A percentile compares a stretch with the other conserved stretches of the same genome.
Conservation (phyloP, 1,284 basidiomycete species). For the Coniophora puteana region DNA sequence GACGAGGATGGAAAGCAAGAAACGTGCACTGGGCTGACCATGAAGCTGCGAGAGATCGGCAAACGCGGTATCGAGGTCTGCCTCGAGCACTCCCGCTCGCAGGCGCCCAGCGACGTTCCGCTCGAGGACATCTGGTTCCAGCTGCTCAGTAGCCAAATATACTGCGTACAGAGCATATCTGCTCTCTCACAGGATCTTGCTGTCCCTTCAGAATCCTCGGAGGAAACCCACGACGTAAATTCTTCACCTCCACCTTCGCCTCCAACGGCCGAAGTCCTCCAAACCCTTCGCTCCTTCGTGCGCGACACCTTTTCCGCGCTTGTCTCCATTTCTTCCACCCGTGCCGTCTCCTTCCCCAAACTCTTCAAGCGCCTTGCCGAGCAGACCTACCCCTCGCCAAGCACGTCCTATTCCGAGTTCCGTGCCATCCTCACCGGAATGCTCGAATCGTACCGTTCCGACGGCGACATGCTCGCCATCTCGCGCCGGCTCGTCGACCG, state of each 20-base stretch:
- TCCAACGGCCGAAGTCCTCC: constrained; percentile 34
- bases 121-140: constrained; percentile 91
- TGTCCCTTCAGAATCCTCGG: constrained; percentile 13
- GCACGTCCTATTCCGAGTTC: constrained; percentile 82
- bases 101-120: constrained; percentile 41
- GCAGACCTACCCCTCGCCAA: constrained; percentile 43
- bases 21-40: constrained; percentile 31
- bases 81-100: constrained; percentile 53
- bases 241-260: too few relatives aligned
- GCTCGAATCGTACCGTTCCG: constrained; percentile 90
- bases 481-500: constrained; percentile 81
- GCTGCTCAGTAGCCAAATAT: constrained; percentile 78
- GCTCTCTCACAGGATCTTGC: constrained; percentile 20
- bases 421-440: constrained; percentile 88
- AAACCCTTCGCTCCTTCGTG: constrained; percentile 67
- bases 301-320: constrained; percentile 85
- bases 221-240: too few relatives aligned
- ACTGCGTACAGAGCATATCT: constrained; percentile 71
- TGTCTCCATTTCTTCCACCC: constrained; percentile 79
- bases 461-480: constrained; percentile 88
- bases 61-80: constrained; percentile 65
- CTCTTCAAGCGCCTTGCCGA: constrained; percentile 90
- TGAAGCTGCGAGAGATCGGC: constrained; percentile 55
- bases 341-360: constrained; percentile 85
- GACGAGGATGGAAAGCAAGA: constrained; percentile 23